Base-by-base conservation (phyloP, 495 filamentous ascomycete species). In the Ascobolus immersus region DNA sequence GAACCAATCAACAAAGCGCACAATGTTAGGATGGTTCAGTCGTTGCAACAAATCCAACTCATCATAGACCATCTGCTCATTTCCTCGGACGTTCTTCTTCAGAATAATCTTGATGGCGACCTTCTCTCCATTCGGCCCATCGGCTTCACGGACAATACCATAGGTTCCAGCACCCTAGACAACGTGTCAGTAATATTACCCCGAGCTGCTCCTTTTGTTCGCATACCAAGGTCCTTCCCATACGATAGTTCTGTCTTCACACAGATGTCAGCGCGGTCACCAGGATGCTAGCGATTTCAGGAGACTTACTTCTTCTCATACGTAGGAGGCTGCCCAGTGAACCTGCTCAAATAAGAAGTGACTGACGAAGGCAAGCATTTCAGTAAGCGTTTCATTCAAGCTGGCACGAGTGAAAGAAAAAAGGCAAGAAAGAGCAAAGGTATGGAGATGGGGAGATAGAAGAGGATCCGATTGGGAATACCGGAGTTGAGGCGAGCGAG, bases 71-170 rank as follows among this genome's bases (percentile, higher is more conserved):
- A 99, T 99, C 49, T 69, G 67, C 57, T 99, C 86, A 44, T 94
- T 94, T 35, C 86, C 89, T 39, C 78, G 79, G 47, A 99, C 86
- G 57, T 91, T 93, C 58, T 92, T 93, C 69, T 99, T 99, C 43
- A 99, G 61, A 50, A 99, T 99, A 51, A 99, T 94, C 63, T 99
- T 99, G 51, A 99, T 64, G 13, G 86, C 86, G 27, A 90, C 86
- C 57, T 90, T 90, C n/a, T n/a, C n/a, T 40, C 79, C 76, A 10
- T 63, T 67, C 15, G 71, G 64, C 33, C 67, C 59, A 34, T 92
- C 80, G 30, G 86, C 86, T 54, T 99, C 86, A 38, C 86, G 69
- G 41, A 99, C 86, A 47, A 99, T 93, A 42, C 86, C 86, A 59
- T 99, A 99, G 44, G 86, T 99, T 36, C 86, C 86, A 30, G 86